Conservation (phyloP, 148 eudicot species). For the Fallopia convolvulus region DNA sequence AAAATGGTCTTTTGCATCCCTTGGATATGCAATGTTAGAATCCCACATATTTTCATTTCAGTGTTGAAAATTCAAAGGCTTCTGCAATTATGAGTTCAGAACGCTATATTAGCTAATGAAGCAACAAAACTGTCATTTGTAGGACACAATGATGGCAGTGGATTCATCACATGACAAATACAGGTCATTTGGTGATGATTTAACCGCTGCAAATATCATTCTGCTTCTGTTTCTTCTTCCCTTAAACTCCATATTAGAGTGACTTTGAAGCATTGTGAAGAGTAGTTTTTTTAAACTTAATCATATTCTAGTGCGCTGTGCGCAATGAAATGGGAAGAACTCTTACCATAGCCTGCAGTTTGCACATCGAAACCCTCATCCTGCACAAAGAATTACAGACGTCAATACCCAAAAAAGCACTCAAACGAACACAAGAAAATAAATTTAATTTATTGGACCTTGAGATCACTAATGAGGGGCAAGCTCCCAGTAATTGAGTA, state of each 20-base stretch:
- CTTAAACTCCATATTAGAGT: neutral
- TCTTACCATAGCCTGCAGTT: slow-evolving; percentile 85
- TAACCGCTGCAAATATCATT: neutral
- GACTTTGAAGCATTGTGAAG: neutral
- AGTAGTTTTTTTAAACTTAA: neutral
- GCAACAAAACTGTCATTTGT: neutral
- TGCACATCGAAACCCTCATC: slow-evolving; percentile 99
- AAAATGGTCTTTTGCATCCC: neutral
- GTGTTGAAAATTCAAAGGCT: neutral
- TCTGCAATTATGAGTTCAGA: neutral
- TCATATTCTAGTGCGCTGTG: neutral
- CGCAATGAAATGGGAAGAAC: neutral
- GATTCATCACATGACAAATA: too few species aligned
- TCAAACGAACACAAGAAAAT: neutral
- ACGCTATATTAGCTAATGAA: neutral
- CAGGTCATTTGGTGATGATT: neutral
- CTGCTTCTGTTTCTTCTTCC: neutral
- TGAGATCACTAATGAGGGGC: slow-evolving; percentile 88
- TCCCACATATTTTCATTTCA: neutral
- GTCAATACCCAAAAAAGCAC: neutral
- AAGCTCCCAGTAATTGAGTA: slow-evolving; percentile 92
- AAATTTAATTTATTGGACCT: slow-evolving; percentile 29
- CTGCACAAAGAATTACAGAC: slow-evolving; percentile 28
- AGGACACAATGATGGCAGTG: neutral
- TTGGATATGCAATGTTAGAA: neutral